Conservation (phyloP, 352 stramenopile species). For the Halophytophthora polymorphica region DNA sequence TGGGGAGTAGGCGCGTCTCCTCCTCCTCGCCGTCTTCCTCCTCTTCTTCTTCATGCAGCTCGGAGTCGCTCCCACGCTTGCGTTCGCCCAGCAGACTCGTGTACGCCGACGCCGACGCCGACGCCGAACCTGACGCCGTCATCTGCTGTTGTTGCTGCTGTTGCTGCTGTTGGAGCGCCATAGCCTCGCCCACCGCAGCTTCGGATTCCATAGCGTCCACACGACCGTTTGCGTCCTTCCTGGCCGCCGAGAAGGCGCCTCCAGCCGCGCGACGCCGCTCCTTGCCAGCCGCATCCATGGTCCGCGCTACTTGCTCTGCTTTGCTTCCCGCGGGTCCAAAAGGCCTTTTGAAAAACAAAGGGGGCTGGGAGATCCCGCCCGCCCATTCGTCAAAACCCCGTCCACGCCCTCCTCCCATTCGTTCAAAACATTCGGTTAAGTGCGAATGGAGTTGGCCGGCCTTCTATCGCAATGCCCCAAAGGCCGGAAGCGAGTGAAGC, state of each 20-base stretch:
- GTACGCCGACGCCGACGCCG: constrained; percentile 33
- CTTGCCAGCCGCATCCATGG: constrained; percentile 27
- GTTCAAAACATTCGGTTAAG: too few species aligned
- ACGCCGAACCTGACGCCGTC: constrained; percentile 4
- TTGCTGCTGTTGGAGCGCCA: constrained; percentile 19
- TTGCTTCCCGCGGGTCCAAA: constrained; percentile 7
- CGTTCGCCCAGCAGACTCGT: constrained; percentile 56
- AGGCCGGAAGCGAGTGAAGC: constrained; percentile 3
- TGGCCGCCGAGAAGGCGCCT: constrained; percentile 12
- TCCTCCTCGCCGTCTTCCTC: constrained; percentile 48
- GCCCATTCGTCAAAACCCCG: too few species aligned
- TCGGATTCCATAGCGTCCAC: constrained; percentile 6
- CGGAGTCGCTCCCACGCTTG: constrained; percentile 53
- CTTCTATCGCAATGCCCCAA: too few species aligned
- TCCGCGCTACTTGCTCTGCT: neutral
- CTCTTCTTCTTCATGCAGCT: constrained; percentile 44
- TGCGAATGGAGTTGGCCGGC: too few species aligned
- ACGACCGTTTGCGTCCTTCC: constrained; percentile 14
- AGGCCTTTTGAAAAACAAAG: constrained; percentile 10
- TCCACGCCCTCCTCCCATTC: too few species aligned
- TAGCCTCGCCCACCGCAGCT: constrained; percentile 9
- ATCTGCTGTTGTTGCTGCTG: constrained; percentile 6
- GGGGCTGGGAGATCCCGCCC: neutral
- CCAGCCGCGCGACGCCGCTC: constrained; percentile 17
- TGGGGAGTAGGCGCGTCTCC: constrained; percentile 40